Evolutionary conservation across 176 grass and related monocot species (phyloP).

Genomic region (Neostapfia colusana): DNA sequence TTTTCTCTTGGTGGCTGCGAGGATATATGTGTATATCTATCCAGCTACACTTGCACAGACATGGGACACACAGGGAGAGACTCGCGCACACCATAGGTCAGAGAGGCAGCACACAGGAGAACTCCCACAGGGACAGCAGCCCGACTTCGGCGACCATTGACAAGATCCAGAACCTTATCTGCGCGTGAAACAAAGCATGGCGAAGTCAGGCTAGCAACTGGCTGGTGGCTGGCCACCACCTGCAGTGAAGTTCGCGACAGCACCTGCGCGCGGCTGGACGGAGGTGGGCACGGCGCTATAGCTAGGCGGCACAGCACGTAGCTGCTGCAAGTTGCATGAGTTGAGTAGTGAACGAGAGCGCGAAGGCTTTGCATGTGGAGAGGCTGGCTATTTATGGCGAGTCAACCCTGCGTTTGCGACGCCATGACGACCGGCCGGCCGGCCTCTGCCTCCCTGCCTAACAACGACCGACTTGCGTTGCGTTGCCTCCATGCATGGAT

Average conservation of each 20-base stretch:
- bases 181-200: not conserved
- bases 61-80: not conserved
- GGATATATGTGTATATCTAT: not conserved
- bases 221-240: not conserved
- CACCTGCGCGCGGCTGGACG: not conserved
- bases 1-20: not conserved
- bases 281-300: not conserved
- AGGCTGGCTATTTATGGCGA: conserved; percentile 22
- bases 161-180: not conserved
- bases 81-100: not conserved
- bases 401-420: conserved; percentile 29
- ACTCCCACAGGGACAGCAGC: conserved; percentile 3
- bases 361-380: not conserved
- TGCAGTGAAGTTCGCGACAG: not conserved
- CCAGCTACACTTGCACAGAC: not conserved
- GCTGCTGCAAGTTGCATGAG: conserved; percentile 1
- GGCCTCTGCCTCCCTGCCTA: too few species aligned
- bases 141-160: conserved; percentile 45
- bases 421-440: not conserved
- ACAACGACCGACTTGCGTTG: too few species aligned
- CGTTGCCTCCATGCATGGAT: too few species aligned
- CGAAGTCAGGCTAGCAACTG: not conserved
- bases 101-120: not conserved
- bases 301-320: too few species aligned
- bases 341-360: not conserved